Evolutionary conservation across 148 eudicot species (phyloP).

Genomic region (Pouteria glomerata): DNA sequence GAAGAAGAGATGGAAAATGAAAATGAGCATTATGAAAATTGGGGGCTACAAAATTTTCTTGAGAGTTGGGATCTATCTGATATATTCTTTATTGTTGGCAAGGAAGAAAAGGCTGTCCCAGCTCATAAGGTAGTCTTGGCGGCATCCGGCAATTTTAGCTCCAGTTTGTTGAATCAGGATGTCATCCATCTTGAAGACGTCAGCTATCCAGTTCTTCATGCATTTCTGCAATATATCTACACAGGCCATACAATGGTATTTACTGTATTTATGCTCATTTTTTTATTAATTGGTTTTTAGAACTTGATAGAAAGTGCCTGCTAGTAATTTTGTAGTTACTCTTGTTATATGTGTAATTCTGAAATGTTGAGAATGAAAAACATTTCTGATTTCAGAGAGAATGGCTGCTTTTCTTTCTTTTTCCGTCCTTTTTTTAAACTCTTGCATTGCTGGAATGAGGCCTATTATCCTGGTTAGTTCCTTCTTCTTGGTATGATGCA

Average conservation of each 20-base stretch:
- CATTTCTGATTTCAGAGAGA: neutral
- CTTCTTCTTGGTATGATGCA: neutral
- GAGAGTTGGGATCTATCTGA: constrained; percentile 93
- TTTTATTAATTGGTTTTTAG: neutral
- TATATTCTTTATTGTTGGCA: constrained; percentile 67
- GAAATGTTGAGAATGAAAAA: neutral
- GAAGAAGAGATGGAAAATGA: constrained; percentile 52
- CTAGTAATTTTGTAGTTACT: neutral
- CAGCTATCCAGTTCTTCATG: constrained; percentile 46
- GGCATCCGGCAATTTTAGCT: constrained; percentile 59
- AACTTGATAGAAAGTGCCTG: neutral
- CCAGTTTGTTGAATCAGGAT: constrained; percentile 37
- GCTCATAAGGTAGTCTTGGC: constrained; percentile 83
- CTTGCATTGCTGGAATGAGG: neutral
- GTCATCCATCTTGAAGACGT: constrained; percentile 53
- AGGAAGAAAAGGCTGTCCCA: constrained; percentile 69
- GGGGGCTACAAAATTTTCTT: constrained; percentile 77
- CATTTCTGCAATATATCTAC: constrained; percentile 76
- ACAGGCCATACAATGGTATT: constrained; percentile 72
- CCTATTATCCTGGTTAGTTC: neutral
- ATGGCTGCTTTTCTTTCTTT: too few relatives aligned
- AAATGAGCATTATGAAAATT: constrained; percentile 37
- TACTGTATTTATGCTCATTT: neutral
- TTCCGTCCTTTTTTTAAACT: neutral
- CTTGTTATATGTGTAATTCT: neutral